Evolutionary conservation across 2,329 filamentous ascomycete species (phyloP).

Genomic region (Xylogone sp.): DNA sequence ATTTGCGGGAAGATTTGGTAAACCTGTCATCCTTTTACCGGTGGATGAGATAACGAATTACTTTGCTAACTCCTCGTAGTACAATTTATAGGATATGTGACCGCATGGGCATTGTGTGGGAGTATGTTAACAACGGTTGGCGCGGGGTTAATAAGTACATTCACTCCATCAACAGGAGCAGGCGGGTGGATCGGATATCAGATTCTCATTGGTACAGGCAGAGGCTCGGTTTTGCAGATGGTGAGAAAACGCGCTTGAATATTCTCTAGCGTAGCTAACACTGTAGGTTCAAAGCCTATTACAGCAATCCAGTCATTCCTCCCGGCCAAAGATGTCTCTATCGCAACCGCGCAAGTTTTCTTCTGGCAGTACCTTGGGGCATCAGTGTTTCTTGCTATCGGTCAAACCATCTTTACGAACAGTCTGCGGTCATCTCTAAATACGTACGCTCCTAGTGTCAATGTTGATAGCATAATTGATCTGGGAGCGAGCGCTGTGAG

Average conservation of each 20-base stretch:
- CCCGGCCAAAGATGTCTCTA: conserved; percentile 22
- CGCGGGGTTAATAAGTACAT: conserved; percentile 30
- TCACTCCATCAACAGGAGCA: conserved; percentile 14
- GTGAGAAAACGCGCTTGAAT: conserved; percentile 8
- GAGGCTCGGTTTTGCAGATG: conserved; percentile 19
- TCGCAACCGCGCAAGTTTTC: conserved; percentile 29
- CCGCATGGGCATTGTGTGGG: conserved; percentile 27
- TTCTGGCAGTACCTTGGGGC: conserved; percentile 31
- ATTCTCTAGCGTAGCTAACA: conserved; percentile 1
- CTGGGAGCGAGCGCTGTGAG: conserved; percentile 38
- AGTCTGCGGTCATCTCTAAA: conserved; percentile 24
- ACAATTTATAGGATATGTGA: conserved; percentile 24
- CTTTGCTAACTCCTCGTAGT: neutral
- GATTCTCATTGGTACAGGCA: conserved; percentile 18
- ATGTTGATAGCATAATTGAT: conserved; percentile 29
- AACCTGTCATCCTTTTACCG: conserved; percentile 16
- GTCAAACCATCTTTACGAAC: conserved; percentile 27
- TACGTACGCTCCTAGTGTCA: conserved; percentile 27
- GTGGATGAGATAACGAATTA: too few species aligned
- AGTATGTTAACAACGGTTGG: conserved; percentile 25
- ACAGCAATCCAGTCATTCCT: conserved; percentile 31
- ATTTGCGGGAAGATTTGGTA: conserved; percentile 17
- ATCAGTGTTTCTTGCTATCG: conserved; percentile 26
- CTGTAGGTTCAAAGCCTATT: conserved; percentile 14
- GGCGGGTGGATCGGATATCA: conserved; percentile 21